phyloP scores from a whole-genome alignment of 495 filamentous ascomycete genomes.

The Penicillium alfredii region DNA sequence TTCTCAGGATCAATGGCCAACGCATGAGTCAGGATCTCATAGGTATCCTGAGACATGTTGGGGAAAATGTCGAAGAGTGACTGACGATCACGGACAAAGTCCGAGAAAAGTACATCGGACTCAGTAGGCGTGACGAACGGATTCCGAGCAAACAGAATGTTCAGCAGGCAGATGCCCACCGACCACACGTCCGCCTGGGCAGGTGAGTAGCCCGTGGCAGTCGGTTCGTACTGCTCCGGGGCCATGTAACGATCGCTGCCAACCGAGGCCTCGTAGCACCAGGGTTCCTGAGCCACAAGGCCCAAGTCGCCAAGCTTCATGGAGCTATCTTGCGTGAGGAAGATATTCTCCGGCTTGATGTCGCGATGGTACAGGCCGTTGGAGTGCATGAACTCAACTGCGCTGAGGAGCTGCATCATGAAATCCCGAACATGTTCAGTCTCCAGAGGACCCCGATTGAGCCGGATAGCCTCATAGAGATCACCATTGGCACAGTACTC shows the following conservation, averaged over 20 bases:
- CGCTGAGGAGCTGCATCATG: slow-evolving; percentile 90
- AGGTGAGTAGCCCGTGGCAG: slow-evolving; percentile 80
- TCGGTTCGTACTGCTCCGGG: slow-evolving; percentile 90
- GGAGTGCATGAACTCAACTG: slow-evolving; percentile 83
- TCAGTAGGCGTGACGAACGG: slow-evolving; percentile 84
- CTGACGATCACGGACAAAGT: slow-evolving; percentile 87
- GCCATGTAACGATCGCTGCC: slow-evolving; percentile 99
- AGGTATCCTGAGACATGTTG: slow-evolving; percentile 96
- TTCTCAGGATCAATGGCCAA: slow-evolving; percentile 86
- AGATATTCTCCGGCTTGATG: slow-evolving; percentile 99
- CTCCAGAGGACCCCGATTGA: slow-evolving; percentile 78
- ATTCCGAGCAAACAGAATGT: slow-evolving; percentile 92
- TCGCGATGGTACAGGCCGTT: slow-evolving; percentile 94
- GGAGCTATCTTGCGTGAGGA: slow-evolving; percentile 73
- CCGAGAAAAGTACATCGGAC: slow-evolving; percentile 81
- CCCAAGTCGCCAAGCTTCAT: slow-evolving; percentile 98
- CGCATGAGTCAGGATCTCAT: slow-evolving; percentile 80
- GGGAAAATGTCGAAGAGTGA: slow-evolving; percentile 97
- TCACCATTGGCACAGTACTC: slow-evolving; percentile 97
- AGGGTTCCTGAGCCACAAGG: slow-evolving; percentile 75
- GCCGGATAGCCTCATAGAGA: slow-evolving; percentile 93
- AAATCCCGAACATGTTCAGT: slow-evolving; percentile 95
- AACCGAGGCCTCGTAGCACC: slow-evolving; percentile 85
- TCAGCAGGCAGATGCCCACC: slow-evolving; percentile 90
- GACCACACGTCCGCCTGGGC: slow-evolving; percentile 95